phyloP scores from a whole-genome alignment of 306 rosid genomes.

The Bauhinia variegata region DNA sequence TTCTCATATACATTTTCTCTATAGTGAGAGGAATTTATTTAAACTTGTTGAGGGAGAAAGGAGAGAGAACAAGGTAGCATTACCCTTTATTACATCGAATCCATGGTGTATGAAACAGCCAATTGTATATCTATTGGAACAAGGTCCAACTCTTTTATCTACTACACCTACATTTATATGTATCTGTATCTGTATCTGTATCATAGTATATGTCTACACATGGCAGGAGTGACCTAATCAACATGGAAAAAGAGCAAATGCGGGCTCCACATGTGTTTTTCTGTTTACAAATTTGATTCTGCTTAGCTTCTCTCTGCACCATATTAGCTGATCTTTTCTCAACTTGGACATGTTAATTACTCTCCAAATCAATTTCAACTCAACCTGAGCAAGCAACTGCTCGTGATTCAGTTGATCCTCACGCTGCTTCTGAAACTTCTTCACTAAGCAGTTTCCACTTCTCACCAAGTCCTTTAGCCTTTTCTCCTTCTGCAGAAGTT shows the following conservation, averaged over 20 bases:
- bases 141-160: constrained; percentile 23
- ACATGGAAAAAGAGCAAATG: constrained; percentile 77
- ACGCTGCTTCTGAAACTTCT: constrained; percentile 74
- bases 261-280: constrained; percentile 68
- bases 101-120: no score
- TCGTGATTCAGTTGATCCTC: constrained; percentile 48
- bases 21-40: no score
- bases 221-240: constrained; percentile 31
- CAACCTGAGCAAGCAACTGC: constrained; percentile 71
- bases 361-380: constrained; percentile 69
- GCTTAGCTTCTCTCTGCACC: constrained; percentile 72
- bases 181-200: no score
- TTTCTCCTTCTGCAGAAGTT: constrained; percentile 67
- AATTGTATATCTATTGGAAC: no score
- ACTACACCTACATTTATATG: constrained; percentile 28
- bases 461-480: constrained; percentile 70
- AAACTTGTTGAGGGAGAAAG: no score
- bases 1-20: no score
- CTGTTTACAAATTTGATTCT: constrained; percentile 55
- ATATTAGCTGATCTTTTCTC: constrained; percentile 61
- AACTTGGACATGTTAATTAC: constrained; percentile 70
- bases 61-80: no score
- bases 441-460: constrained; percentile 70
- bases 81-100: no score
- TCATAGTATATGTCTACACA: constrained; percentile 8